These are phyloP conservation scores for Cystoisospora suis DNA, from an alignment of 169 alveolate genomes.

Conservation along the genomic window DNA sequence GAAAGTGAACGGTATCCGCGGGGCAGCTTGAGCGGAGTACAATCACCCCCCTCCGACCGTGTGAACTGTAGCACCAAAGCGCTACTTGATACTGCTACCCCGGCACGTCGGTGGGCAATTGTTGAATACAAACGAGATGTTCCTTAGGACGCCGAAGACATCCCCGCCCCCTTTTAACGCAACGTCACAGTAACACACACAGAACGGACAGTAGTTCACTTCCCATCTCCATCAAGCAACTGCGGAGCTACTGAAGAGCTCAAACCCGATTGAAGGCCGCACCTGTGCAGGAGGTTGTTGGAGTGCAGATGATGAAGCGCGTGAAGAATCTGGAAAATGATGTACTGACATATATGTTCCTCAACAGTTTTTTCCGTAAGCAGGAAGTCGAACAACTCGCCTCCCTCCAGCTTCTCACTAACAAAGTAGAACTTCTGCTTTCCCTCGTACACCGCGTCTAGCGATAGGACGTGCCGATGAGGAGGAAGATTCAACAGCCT, in stretches of 20 bases:
- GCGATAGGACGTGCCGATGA: constrained; percentile 82
- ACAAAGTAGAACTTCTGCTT: constrained; percentile 81
- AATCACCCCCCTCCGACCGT: no score
- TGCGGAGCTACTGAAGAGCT: no score
- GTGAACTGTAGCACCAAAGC: no score
- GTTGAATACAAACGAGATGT: no score
- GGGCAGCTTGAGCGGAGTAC: no score
- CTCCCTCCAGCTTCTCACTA: constrained; percentile 87
- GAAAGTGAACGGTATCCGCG: no score
- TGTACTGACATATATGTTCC: constrained; percentile 88
- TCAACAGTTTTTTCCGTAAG: constrained; percentile 85
- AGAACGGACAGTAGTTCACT: no score
- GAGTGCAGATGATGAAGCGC: constrained; percentile 86
- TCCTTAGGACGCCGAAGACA: neutral
- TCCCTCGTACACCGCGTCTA: constrained; percentile 87
- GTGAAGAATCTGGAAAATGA: constrained; percentile 83
- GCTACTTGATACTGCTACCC: no score
- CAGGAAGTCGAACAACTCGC: constrained; percentile 88
- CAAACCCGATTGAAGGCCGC: no score
- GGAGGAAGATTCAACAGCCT: constrained; percentile 79
- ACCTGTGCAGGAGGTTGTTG: constrained; percentile 75
- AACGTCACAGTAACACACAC: neutral
- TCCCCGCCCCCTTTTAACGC: constrained; percentile 8
- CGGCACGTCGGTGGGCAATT: no score
- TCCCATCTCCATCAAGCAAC: no score